Evolutionary conservation across 176 grass and related monocot genomes (phyloP), one percentile per base, ranked within the genome.

Genomic region (Canna indica): DNA sequence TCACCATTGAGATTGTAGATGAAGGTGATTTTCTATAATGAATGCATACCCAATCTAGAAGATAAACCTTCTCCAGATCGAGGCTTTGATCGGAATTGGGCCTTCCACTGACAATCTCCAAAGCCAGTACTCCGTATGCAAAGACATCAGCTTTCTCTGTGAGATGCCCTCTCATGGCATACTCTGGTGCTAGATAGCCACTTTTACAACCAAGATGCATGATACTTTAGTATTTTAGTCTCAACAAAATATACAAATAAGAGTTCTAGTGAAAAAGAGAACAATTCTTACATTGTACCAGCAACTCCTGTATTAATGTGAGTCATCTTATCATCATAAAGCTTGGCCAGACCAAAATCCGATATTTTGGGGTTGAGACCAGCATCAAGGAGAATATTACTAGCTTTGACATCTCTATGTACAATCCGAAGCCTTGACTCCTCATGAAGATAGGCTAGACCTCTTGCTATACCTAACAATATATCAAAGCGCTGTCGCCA

Each of bases 361-460:
- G 83, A 85, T 36, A 85, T 85, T 74, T 81, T 85, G 30, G 83
- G 83, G 39, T 64, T 85, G 28, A 85, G 73, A 52, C 81, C 61
- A 52, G 47, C 7, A 70, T 85, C 83, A 35, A 85, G 74, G 1
- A 77, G 75, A 39, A 77, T 69, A 45, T 77, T 77, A 42, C 75
- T 77, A 29, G 75, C 75, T 36, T 77, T 77, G 26, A 77, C 48
- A 25, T 77, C 75, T 77, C 75, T 54, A 33, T 77, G 75, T 16
- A 77, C 73, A 54, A 85, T 85, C 63, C 73, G 62, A 32, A 81
- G 50, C 34, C 58, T 73, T 20, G 78, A 80, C 38, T 77, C 68
- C 59, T 81, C 68, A 11, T 85, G 83, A 17, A 85, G 73, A 61
- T 85, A 85, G 11, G 73, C 48, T 18, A 85, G 73, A 58, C 83